A percentile compares a stretch with the other conserved stretches of the same genome.
Evolutionary conservation across 495 filamentous ascomycete species (phyloP).

Genomic region (Usnea hakonensis): DNA sequence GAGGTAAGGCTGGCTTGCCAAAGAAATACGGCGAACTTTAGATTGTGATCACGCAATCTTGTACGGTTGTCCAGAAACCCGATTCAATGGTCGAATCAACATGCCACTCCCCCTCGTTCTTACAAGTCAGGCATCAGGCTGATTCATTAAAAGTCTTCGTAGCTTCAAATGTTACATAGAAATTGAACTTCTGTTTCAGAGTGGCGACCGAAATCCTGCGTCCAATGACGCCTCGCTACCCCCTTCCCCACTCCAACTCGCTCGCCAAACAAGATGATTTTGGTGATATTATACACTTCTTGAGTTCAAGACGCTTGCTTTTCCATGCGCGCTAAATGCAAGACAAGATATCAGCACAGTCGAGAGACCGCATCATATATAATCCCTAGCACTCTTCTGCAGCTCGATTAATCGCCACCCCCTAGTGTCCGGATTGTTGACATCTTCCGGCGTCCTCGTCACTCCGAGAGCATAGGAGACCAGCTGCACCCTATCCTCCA

Average conservation of each 20-base stretch:
- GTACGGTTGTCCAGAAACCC: neutral
- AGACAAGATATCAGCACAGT: slow-evolving; percentile 2
- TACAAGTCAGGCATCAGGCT: neutral
- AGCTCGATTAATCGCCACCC: slow-evolving; percentile 97
- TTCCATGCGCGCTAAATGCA: slow-evolving; percentile 23
- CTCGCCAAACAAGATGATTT: neutral
- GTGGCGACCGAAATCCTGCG: slow-evolving; percentile 21
- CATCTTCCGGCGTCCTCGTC: slow-evolving; percentile 86
- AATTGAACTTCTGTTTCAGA: slow-evolving; percentile 1
- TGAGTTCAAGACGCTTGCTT: slow-evolving; percentile 10
- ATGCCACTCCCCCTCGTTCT: neutral
- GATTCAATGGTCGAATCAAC: neutral
- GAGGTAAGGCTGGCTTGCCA: no score
- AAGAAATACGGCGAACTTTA: neutral
- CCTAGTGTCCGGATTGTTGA: slow-evolving; percentile 90
- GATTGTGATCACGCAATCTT: neutral
- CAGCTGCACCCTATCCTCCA: slow-evolving; percentile 97
- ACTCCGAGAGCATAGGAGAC: slow-evolving; percentile 97
- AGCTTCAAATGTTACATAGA: neutral
- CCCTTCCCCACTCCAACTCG: slow-evolving; percentile 1
- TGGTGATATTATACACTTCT: slow-evolving; percentile 6
- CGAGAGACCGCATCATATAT: slow-evolving; percentile 51
- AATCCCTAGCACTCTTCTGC: slow-evolving; percentile 96
- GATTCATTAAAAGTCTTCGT: neutral
- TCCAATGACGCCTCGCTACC: slow-evolving; percentile 5